A percentile compares a stretch with the other conserved stretches of the same genome.
Conservation (phyloP, 2,329 filamentous ascomycete species). For the Leptographium lundbergii region DNA sequence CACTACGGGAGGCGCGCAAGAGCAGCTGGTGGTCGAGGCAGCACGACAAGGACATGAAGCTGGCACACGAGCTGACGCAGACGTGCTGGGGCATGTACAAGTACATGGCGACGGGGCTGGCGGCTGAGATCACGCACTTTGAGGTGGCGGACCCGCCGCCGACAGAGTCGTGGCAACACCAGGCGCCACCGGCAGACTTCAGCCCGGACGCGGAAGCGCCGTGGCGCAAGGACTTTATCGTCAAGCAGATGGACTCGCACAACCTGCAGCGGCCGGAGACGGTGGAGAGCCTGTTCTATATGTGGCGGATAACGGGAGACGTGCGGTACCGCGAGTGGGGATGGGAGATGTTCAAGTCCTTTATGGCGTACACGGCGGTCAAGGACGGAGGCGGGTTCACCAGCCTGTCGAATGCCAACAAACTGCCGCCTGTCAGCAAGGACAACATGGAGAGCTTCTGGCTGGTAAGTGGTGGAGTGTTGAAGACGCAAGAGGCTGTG, state of each 20-base stretch:
- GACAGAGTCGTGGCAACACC: slow-evolving; percentile 41
- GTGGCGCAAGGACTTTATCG: slow-evolving; percentile 68
- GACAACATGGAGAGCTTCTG: slow-evolving; percentile 99
- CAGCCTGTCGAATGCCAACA: slow-evolving; percentile 62
- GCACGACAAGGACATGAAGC: slow-evolving; percentile 74
- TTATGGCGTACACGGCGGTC: slow-evolving; percentile 74
- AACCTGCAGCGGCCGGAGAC: slow-evolving; percentile 95
- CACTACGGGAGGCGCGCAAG: slow-evolving; percentile 63
- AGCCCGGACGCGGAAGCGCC: slow-evolving; percentile 38
- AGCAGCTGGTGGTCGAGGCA: slow-evolving; percentile 59
- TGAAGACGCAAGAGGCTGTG: background rate
- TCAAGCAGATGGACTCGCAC: slow-evolving; percentile 74
- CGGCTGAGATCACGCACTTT: slow-evolving; percentile 90
- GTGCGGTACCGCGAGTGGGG: slow-evolving; percentile 86
- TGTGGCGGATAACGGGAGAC: slow-evolving; percentile 96
- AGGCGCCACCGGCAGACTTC: slow-evolving; percentile 32
- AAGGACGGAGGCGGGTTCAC: slow-evolving; percentile 70
- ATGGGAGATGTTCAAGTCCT: slow-evolving; percentile 95
- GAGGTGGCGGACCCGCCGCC: slow-evolving; percentile 57
- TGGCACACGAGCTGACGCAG: slow-evolving; percentile 84
- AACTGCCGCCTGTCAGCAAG: slow-evolving; percentile 51
- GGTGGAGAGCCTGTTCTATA: slow-evolving; percentile 91
- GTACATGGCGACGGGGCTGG: slow-evolving; percentile 78
- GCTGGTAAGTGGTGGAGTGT: slow-evolving; percentile 48
- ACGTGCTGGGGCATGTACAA: slow-evolving; percentile 99